Percentiles rank a stretch among this genome's conserved stretches.
These are phyloP conservation scores for Nannizziopsis barbatae DNA, from an alignment of 2,329 filamentous ascomycete genomes.

Conservation along the genomic window DNA sequence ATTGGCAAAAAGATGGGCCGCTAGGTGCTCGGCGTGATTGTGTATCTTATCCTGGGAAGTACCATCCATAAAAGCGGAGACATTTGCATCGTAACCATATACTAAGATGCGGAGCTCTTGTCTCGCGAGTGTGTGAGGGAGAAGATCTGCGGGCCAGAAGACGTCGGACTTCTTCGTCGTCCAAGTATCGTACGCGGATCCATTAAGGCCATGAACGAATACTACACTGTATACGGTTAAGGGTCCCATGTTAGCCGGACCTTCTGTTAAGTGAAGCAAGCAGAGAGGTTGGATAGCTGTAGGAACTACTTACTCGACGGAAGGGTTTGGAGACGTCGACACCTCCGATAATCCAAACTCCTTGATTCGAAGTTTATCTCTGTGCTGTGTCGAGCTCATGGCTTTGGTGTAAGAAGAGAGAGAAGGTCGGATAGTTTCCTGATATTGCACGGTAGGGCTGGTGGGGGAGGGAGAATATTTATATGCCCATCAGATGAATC, in stretches of 20 bases:
- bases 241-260: not conserved
- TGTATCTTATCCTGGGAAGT: conserved; percentile 56
- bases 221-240: conserved; percentile 39
- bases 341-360: conserved; percentile 35
- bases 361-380: conserved; percentile 22
- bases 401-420: not conserved
- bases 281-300: not conserved
- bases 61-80: conserved; percentile 41
- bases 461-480: not conserved
- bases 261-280: not conserved
- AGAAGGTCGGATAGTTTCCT: not conserved
- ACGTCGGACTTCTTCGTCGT: conserved; percentile 37
- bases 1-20: conserved; percentile 52
- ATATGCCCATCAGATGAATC: conserved; percentile 6
- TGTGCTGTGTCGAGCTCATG: conserved; percentile 7
- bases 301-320: conserved; percentile 27
- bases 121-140: conserved; percentile 49
- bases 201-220: conserved; percentile 60
- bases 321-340: conserved; percentile 29
- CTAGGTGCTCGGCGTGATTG: conserved; percentile 59
- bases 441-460: not conserved
- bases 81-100: conserved; percentile 64
- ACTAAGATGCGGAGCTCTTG: conserved; percentile 54
- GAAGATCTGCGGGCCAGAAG: conserved; percentile 60
- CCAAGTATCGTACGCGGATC: conserved; percentile 55